Conservation (phyloP, 768 basidiomycete genomes). For the Tylopilus sp. region DNA sequence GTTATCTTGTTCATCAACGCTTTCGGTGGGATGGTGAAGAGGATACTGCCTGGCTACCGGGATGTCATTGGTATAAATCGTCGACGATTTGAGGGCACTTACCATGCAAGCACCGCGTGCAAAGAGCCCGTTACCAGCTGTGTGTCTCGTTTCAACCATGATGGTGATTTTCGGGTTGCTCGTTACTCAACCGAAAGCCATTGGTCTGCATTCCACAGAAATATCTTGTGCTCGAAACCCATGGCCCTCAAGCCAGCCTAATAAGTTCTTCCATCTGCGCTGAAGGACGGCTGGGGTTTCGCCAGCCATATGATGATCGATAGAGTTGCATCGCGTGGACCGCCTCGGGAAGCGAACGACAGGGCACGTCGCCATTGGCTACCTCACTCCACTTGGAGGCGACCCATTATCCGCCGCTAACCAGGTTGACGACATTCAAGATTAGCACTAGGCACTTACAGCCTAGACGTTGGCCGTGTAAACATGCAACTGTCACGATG, state of each 20-base stretch:
- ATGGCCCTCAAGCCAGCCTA: conserved; percentile 49
- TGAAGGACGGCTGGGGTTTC: conserved; percentile 4
- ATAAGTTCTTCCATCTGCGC: conserved; percentile 43
- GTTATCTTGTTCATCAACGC: conserved; percentile 75
- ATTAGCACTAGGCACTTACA: too few relatives aligned
- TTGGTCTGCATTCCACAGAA: conserved; percentile 48
- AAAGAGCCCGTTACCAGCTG: conserved; percentile 71
- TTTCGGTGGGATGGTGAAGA: conserved; percentile 69
- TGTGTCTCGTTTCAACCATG: conserved; percentile 5
- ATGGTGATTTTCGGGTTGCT: neutral
- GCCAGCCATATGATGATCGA: conserved; percentile 2
- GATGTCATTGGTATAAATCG: conserved; percentile 12
- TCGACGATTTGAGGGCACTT: conserved; percentile 13
- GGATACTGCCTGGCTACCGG: conserved; percentile 50
- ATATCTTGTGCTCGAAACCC: conserved; percentile 46
- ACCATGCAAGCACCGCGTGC: conserved; percentile 43
- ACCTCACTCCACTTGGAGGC: too few relatives aligned
- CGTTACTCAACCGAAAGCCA: conserved; percentile 45
- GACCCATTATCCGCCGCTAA: too few relatives aligned
- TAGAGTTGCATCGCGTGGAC: neutral
- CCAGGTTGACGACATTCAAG: too few relatives aligned
- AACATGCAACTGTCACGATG: too few relatives aligned
- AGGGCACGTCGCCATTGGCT: too few relatives aligned
- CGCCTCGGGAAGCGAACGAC: neutral
- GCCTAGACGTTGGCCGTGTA: too few relatives aligned